phyloP scores from a whole-genome alignment of 2,329 filamentous ascomycete species.

The Colletotrichum cordylinicola region DNA sequence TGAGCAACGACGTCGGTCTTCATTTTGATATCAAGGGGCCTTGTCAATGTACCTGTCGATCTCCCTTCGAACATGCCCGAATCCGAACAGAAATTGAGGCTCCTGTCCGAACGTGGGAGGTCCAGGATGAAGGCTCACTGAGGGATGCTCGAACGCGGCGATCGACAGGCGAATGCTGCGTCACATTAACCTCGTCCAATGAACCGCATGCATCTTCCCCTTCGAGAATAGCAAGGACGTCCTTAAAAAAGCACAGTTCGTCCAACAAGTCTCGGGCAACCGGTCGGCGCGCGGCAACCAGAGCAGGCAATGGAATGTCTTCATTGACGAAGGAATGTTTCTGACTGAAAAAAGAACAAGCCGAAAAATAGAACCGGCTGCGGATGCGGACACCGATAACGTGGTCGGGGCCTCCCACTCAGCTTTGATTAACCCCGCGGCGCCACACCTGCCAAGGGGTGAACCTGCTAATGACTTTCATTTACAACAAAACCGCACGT shows the following conservation, averaged over 20 bases:
- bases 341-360: neutral
- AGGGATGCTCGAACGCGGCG: constrained; percentile 11
- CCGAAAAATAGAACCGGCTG: neutral
- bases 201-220: neutral
- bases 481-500: constrained; percentile 11
- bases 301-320: neutral
- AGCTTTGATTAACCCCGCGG: constrained; percentile 16
- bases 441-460: constrained; percentile 11
- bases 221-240: neutral
- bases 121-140: neutral
- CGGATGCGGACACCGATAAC: constrained; percentile 4
- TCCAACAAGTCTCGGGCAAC: neutral
- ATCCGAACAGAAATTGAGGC: neutral
- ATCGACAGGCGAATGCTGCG: constrained; percentile 10
- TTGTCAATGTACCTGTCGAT: constrained; percentile 17
- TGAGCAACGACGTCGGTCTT: neutral
- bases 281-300: constrained; percentile 3
- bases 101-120: neutral
- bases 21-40: neutral
- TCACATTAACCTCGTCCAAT: neutral
- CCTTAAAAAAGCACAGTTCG: neutral
- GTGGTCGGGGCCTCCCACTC: neutral
- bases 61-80: constrained; percentile 3
- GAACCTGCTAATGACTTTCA: constrained; percentile 1
- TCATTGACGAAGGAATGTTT: constrained; percentile 2